A percentile compares a stretch with the other conserved stretches of the same genome.
Conservation (phyloP, 305 asterid genomes). For the Petunia hybrid region DNA sequence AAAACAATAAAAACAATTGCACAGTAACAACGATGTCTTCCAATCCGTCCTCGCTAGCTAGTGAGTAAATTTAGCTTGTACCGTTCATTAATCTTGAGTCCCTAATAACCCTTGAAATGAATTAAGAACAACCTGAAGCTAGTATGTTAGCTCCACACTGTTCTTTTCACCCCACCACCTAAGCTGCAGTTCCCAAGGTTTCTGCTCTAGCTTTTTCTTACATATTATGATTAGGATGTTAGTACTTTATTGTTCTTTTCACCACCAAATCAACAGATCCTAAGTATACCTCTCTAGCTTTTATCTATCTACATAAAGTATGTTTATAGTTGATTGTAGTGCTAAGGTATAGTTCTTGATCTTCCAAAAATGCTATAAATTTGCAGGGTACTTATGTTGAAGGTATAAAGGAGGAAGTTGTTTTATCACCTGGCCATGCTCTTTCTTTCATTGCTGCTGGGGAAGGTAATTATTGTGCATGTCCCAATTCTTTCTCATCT, state of each 20-base stretch:
- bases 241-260: not conserved
- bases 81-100: conserved; percentile 10
- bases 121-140: conserved; percentile 23
- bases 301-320: not conserved
- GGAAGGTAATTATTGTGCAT: conserved; percentile 66
- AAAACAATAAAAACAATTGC: conserved; percentile 18
- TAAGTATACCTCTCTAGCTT: not conserved
- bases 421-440: conserved; percentile 98
- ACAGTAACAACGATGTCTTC: not conserved
- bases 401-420: conserved; percentile 99
- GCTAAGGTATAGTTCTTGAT: conserved; percentile 21
- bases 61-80: conserved; percentile 22
- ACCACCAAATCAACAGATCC: conserved; percentile 23
- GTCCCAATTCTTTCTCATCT: conserved; percentile 7
- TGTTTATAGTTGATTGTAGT: conserved; percentile 24
- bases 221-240: conserved; percentile 1
- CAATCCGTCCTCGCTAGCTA: not conserved
- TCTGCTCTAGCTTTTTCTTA: not conserved
- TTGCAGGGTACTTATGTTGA: conserved; percentile 97
- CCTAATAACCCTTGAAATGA: not conserved
- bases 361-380: conserved; percentile 33
- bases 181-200: conserved; percentile 6
- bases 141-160: not conserved
- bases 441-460: conserved; percentile 99
- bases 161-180: conserved; percentile 25